A percentile compares a stretch with the other conserved stretches of the same genome.
Evolutionary conservation across 208 protist species (phyloP).

Genomic region (Paratrypanosoma confusum): DNA sequence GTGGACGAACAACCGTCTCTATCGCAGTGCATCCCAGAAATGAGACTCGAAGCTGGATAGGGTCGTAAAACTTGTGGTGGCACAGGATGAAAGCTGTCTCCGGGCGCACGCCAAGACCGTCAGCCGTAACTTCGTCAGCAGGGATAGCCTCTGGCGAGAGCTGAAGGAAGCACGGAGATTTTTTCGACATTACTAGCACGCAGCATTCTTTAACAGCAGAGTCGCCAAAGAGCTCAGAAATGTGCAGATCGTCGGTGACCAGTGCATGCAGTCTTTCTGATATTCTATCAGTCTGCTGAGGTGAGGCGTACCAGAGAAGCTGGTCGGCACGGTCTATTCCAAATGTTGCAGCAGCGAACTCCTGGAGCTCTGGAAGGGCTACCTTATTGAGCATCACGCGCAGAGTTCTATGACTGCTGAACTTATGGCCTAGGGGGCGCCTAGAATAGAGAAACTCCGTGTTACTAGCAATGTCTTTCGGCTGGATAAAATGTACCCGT

Average conservation of each 20-base stretch:
- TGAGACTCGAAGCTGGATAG: constrained; percentile 54
- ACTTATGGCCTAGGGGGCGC: constrained; percentile 30
- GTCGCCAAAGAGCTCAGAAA: constrained; percentile 45
- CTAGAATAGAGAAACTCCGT: constrained; percentile 41
- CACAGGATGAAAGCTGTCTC: no score
- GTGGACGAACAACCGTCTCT: constrained; percentile 36
- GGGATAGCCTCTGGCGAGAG: no score
- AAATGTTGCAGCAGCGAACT: constrained; percentile 35
- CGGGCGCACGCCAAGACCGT: no score
- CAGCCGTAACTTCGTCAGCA: no score
- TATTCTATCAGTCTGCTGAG: constrained; percentile 9
- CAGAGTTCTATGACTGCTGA: constrained; percentile 41
- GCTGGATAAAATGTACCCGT: constrained; percentile 55
- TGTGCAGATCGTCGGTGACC: constrained; percentile 39
- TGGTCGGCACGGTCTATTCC: constrained; percentile 22
- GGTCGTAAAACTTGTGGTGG: constrained; percentile 83
- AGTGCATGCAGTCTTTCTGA: constrained; percentile 22
- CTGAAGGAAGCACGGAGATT: no score
- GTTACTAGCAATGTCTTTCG: constrained; percentile 45
- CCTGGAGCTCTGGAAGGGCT: constrained; percentile 40
- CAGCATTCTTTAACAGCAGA: constrained; percentile 53
- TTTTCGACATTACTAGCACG: constrained; percentile 64
- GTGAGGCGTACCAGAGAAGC: constrained; percentile 50
- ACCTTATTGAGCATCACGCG: constrained; percentile 45
- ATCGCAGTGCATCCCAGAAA: constrained; percentile 68